These are phyloP conservation scores for Pseudocercospora vitis DNA, from an alignment of 2,329 filamentous ascomycete species.

Conservation along the genomic window DNA sequence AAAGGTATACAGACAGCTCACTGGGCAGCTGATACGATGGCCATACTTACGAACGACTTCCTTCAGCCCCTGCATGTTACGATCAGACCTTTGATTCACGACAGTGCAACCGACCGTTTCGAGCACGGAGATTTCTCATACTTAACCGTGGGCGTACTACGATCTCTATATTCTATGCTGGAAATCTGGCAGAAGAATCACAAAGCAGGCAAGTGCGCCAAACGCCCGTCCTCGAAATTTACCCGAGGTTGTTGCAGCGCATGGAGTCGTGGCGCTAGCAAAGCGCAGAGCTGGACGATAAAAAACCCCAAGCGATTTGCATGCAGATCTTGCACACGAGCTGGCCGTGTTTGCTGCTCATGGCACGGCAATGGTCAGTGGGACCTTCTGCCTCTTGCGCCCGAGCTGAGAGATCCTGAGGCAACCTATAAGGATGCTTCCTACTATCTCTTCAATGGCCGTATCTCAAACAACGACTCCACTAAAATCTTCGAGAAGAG, in stretches of 20 bases:
- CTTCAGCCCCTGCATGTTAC: neutral
- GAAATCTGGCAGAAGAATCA: neutral
- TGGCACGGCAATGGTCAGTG: constrained; percentile 16
- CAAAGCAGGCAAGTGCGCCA: neutral
- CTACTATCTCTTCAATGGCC: constrained; percentile 5
- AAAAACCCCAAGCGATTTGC: constrained; percentile 10
- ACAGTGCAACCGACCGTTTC: neutral
- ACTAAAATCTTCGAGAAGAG: neutral
- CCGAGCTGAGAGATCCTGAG: neutral
- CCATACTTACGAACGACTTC: neutral
- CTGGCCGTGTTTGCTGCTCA: constrained; percentile 15
- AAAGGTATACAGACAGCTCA: neutral
- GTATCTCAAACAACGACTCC: neutral
- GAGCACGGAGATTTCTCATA: neutral
- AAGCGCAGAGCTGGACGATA: constrained; percentile 16
- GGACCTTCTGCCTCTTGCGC: constrained; percentile 20
- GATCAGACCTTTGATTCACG: neutral
- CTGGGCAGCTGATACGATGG: neutral
- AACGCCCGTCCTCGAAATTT: neutral
- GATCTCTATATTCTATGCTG: neutral
- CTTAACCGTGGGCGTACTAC: neutral
- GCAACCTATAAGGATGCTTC: neutral
- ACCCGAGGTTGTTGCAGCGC: neutral
- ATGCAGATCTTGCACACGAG: constrained; percentile 23
- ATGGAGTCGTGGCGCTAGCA: constrained; percentile 1